phyloP scores from a whole-genome alignment of 2,329 filamentous ascomycete genomes.

The Eutypella sp. region DNA sequence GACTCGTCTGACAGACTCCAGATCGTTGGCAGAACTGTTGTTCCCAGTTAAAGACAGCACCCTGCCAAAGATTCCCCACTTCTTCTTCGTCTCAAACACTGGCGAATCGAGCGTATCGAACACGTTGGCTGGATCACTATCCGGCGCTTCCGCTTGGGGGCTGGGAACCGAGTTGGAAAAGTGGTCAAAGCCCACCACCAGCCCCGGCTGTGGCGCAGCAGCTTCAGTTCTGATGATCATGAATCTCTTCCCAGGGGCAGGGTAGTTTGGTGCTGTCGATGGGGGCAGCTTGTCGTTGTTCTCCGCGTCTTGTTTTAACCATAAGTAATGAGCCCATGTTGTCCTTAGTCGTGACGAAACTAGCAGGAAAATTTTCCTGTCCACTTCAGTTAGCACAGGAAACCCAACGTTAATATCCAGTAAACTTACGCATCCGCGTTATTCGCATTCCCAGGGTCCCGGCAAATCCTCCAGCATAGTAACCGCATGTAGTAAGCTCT shows the following conservation, averaged over 20 bases:
- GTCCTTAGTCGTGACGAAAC: conserved; percentile 64
- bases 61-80: conserved; percentile 61
- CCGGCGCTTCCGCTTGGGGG: conserved; percentile 24
- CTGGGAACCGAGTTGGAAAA: conserved; percentile 26
- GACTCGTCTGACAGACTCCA: conserved; percentile 46
- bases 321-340: conserved; percentile 76
- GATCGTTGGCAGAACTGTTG: conserved; percentile 37
- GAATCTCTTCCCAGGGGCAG: conserved; percentile 78
- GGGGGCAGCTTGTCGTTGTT: conserved; percentile 49
- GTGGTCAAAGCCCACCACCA: conserved; percentile 47
- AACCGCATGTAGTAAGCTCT: conserved; percentile 88
- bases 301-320: conserved; percentile 64
- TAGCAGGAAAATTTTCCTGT: conserved; percentile 63
- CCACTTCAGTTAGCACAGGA: conserved; percentile 17
- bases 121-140: conserved; percentile 17
- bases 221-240: conserved; percentile 82
- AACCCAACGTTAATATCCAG: not conserved
- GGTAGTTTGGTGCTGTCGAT: conserved; percentile 76
- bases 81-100: conserved; percentile 38
- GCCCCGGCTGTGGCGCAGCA: conserved; percentile 40
- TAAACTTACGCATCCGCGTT: conserved; percentile 64
- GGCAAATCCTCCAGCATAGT: conserved; percentile 81
- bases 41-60: conserved; percentile 46
- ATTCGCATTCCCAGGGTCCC: conserved; percentile 63
- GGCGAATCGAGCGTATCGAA: conserved; percentile 13